Evolutionary conservation across 2,329 filamentous ascomycete genomes (phyloP).

Genomic region (Zymoseptoria ardabiliae): DNA sequence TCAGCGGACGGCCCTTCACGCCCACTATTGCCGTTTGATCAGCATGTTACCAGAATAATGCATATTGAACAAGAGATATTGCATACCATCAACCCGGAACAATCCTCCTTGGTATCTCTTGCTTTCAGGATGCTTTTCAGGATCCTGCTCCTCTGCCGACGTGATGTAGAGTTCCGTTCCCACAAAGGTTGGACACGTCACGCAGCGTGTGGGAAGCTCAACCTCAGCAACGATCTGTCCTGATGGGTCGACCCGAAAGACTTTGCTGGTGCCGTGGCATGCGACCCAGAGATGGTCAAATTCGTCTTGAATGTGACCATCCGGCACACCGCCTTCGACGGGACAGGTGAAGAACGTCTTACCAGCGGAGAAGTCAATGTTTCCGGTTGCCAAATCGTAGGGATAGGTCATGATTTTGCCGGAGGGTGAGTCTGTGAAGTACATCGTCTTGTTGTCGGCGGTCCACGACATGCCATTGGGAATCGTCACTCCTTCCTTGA

Average conservation of each 20-base stretch:
- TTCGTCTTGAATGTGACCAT: constrained; percentile 81
- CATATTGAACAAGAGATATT: background rate
- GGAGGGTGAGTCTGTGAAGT: constrained; percentile 67
- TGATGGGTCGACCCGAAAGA: constrained; percentile 63
- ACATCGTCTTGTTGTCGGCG: constrained; percentile 46
- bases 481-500: constrained; percentile 44
- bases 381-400: constrained; percentile 58
- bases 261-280: constrained; percentile 69
- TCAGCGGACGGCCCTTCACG: constrained; percentile 54
- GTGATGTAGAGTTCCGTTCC: constrained; percentile 72
- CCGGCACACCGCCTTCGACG: constrained; percentile 58
- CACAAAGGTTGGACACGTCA: constrained; percentile 75
- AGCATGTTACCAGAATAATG: background rate
- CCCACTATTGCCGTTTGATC: constrained; percentile 50
- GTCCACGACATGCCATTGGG: constrained; percentile 61
- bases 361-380: constrained; percentile 58
- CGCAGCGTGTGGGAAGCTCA: constrained; percentile 65
- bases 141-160: constrained; percentile 61
- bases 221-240: constrained; percentile 70
- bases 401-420: constrained; percentile 67
- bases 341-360: constrained; percentile 67
- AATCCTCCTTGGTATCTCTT: constrained; percentile 60
- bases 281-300: constrained; percentile 92
- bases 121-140: constrained; percentile 56
- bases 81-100: constrained; percentile 56